Conservation (phyloP, 768 basidiomycete species). For the Pluteus cervinus region DNA sequence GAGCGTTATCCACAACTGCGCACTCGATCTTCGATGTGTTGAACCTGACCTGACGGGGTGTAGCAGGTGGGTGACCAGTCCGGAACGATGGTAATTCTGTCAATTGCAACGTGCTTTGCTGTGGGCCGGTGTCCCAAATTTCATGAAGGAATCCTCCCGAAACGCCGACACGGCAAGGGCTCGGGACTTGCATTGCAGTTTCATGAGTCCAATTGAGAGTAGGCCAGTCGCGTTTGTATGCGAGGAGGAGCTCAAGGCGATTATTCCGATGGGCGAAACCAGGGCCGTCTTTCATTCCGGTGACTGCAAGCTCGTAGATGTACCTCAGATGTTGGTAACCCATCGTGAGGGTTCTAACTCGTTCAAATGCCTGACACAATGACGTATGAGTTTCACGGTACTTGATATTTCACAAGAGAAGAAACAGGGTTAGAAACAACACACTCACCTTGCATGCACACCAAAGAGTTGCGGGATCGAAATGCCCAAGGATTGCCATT, state of each 20-base stretch:
- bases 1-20: conserved; percentile 38
- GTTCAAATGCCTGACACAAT: conserved; percentile 34
- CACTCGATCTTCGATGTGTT: conserved; percentile 36
- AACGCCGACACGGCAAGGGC: conserved; percentile 31
- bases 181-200: conserved; percentile 32
- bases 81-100: conserved; percentile 43
- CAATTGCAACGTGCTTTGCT: conserved; percentile 36
- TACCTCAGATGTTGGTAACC: conserved; percentile 44
- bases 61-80: conserved; percentile 33
- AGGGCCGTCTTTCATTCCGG: conserved; percentile 47
- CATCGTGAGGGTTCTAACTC: conserved; percentile 39
- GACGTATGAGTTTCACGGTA: conserved; percentile 7
- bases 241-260: conserved; percentile 39
- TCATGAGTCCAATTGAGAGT: conserved; percentile 42
- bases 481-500: conserved; percentile 39
- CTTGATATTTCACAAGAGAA: conserved; percentile 5
- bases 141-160: conserved; percentile 43
- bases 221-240: conserved; percentile 45
- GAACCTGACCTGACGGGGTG: conserved; percentile 40
- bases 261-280: conserved; percentile 30
- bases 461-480: conserved; percentile 43
- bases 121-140: conserved; percentile 30
- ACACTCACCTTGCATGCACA: conserved; percentile 38
- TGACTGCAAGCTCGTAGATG: conserved; percentile 40
- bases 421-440: conserved; percentile 1